A percentile compares a stretch with the other conserved stretches of the same genome.
Conservation (phyloP, 2,329 filamentous ascomycete species). For the Penicillium nordicum region DNA sequence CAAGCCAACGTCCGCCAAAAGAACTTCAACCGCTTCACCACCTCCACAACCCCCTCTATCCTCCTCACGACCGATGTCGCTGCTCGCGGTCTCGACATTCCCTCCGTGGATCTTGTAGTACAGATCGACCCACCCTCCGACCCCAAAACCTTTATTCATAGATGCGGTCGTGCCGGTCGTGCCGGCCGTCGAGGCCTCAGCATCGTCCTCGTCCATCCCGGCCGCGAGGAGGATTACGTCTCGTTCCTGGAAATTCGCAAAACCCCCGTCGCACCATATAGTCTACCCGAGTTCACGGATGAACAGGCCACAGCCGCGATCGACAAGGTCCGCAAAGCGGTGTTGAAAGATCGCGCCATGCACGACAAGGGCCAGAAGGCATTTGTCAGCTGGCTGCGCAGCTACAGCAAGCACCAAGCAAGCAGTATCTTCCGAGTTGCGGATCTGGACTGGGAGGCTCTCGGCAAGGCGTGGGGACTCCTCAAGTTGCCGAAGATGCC, state of each 20-base stretch:
- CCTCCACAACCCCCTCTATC: slow-evolving; percentile 70
- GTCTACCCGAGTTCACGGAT: slow-evolving; percentile 55
- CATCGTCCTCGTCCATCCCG: slow-evolving; percentile 79
- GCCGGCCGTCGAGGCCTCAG: slow-evolving; percentile 72
- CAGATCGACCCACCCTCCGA: slow-evolving; percentile 84
- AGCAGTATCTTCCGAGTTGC: slow-evolving; percentile 81
- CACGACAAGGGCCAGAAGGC: slow-evolving; percentile 87
- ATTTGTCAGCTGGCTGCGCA: slow-evolving; percentile 90
- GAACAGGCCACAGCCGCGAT: slow-evolving; percentile 59
- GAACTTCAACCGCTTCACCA: slow-evolving; percentile 79
- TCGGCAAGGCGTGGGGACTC: slow-evolving; percentile 80
- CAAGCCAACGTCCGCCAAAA: slow-evolving; percentile 80
- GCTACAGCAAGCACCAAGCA: slow-evolving; percentile 87
- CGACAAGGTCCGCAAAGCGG: slow-evolving; percentile 57
- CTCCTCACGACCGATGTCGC: slow-evolving; percentile 91
- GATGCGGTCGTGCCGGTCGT: slow-evolving; percentile 61
- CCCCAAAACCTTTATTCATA: slow-evolving; percentile 75
- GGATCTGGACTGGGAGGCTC: slow-evolving; percentile 80
- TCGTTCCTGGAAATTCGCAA: slow-evolving; percentile 82
- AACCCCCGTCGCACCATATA: slow-evolving; percentile 70
- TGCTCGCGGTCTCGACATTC: slow-evolving; percentile 85
- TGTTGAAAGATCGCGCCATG: slow-evolving; percentile 60
- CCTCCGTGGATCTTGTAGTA: slow-evolving; percentile 83
- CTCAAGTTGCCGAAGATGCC: slow-evolving; percentile 90
- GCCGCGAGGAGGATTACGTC: slow-evolving; percentile 84